Conservation (phyloP, 2,329 filamentous ascomycete genomes). For the Pseudogymnoascus sp. region DNA sequence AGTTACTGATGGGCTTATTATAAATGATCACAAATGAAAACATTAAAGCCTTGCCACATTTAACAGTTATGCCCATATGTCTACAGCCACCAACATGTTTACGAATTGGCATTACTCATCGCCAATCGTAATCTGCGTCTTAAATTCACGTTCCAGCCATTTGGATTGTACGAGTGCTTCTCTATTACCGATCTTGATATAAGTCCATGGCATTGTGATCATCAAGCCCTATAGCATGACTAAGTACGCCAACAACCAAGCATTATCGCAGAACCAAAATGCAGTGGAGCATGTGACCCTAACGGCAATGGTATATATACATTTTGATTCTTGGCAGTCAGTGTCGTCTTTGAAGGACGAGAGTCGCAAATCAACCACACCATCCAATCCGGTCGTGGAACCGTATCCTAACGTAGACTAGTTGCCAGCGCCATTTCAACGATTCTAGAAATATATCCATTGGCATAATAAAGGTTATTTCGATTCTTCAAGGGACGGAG, state of each 20-base stretch:
- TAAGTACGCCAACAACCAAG: neutral
- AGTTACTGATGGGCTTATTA: constrained; percentile 31
- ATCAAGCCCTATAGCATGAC: neutral
- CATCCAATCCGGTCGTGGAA: neutral
- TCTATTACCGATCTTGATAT: neutral
- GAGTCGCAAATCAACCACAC: neutral
- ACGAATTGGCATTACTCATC: neutral
- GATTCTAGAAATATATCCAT: neutral
- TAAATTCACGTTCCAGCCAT: neutral
- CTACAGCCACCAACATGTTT: neutral
- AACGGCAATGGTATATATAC: neutral
- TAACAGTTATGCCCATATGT: neutral
- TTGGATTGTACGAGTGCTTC: neutral
- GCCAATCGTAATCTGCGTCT: neutral
- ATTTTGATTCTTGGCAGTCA: neutral
- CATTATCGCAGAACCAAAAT: neutral
- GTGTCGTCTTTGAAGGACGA: neutral
- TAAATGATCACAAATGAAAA: constrained; percentile 1
- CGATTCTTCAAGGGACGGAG: neutral
- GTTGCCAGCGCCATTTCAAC: neutral
- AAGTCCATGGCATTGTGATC: neutral
- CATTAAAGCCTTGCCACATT: neutral
- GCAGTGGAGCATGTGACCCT: neutral
- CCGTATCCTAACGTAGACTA: neutral
- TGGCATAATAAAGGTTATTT: constrained; percentile 1